Evolutionary conservation across 2,329 filamentous ascomycete species (phyloP).

Genomic region (Aspergillus sp.): DNA sequence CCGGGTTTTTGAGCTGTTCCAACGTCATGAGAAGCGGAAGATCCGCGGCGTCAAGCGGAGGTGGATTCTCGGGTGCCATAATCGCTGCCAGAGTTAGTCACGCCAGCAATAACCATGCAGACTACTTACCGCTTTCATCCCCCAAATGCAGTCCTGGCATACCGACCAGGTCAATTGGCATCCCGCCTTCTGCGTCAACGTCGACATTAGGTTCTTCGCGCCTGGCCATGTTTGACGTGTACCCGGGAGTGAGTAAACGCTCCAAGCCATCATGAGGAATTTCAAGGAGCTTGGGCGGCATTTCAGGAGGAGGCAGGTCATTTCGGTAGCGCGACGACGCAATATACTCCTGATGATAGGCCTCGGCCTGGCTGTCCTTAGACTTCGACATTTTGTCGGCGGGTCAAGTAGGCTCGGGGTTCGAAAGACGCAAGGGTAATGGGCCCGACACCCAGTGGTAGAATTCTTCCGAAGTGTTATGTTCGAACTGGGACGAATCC

Average conservation of each 20-base stretch:
- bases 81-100: conserved; percentile 52
- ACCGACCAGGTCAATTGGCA: conserved; percentile 91
- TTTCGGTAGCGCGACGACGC: conserved; percentile 93
- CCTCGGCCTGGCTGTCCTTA: conserved; percentile 30
- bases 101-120: not conserved
- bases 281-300: conserved; percentile 91
- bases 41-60: conserved; percentile 72
- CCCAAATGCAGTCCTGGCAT: conserved; percentile 92
- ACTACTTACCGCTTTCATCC: conserved; percentile 71
- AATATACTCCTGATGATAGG: conserved; percentile 89
- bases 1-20: conserved; percentile 74
- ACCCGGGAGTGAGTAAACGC: conserved; percentile 83
- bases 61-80: conserved; percentile 62
- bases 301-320: conserved; percentile 84
- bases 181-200: conserved; percentile 92
- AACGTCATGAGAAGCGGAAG: conserved; percentile 73
- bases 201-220: conserved; percentile 95
- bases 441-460: too few relatives aligned
- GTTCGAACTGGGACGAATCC: too few relatives aligned
- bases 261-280: conserved; percentile 88
- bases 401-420: too few relatives aligned
- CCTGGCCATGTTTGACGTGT: conserved; percentile 77
- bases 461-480: too few relatives aligned
- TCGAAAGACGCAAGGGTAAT: too few relatives aligned
- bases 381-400: conserved; percentile 32